Conservation (phyloP, 176 grass and related monocot species). For the Guadua angustifolia region DNA sequence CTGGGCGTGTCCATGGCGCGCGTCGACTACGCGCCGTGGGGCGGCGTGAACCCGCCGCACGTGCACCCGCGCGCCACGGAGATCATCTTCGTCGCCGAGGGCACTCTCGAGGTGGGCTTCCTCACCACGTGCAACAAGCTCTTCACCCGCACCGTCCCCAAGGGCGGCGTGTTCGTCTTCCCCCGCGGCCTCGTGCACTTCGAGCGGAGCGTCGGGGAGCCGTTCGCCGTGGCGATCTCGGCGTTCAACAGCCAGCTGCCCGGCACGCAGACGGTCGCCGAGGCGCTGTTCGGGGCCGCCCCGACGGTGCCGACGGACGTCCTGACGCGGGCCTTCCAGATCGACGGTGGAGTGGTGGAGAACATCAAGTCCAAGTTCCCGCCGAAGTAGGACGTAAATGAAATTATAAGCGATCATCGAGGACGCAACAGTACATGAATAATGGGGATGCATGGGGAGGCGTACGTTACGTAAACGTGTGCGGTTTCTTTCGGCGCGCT, state of each 20-base stretch:
- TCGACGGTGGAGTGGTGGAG: constrained; percentile 43
- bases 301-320: constrained; percentile 51
- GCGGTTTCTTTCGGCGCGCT: neutral
- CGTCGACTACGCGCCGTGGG: constrained; percentile 54
- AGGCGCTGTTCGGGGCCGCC: constrained; percentile 48
- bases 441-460: neutral
- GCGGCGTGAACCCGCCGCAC: no score
- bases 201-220: constrained; percentile 46
- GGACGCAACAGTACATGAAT: neutral
- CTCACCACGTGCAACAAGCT: constrained; percentile 50
- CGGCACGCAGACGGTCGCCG: constrained; percentile 40
- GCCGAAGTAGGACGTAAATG: neutral
- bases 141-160: constrained; percentile 29
- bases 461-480: neutral
- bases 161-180: constrained; percentile 67
- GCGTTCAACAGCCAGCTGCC: constrained; percentile 72
- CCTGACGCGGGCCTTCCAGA: constrained; percentile 45
- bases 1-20: constrained; percentile 72
- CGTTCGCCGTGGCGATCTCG: constrained; percentile 41
- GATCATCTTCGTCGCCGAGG: no score
- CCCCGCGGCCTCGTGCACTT: constrained; percentile 64
- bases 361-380: constrained; percentile 43
- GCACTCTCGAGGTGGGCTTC: constrained; percentile 58
- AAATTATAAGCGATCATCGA: neutral
- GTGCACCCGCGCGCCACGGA: no score